Percentiles rank a stretch among this genome's conserved stretches.
These are phyloP conservation scores for Aspergillus hancockii DNA, from an alignment of 495 filamentous ascomycete genomes.

Conservation along the genomic window DNA sequence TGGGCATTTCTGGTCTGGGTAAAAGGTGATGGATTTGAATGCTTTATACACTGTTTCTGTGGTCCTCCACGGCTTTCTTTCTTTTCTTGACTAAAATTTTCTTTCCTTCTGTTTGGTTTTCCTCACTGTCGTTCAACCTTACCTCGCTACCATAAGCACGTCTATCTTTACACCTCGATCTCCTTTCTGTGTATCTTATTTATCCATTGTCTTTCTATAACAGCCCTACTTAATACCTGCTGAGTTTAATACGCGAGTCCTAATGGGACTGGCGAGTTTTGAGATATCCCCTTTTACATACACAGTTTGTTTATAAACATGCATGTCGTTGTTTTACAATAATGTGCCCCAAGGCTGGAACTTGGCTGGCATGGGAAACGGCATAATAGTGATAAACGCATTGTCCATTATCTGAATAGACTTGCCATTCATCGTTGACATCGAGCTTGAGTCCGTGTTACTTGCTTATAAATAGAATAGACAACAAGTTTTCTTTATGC, in stretches of 20 bases:
- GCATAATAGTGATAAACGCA: slow-evolving; percentile 12
- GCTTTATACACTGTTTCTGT: neutral
- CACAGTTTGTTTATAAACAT: neutral
- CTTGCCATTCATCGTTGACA: neutral
- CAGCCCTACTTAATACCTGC: slow-evolving; percentile 6
- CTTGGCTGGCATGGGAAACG: slow-evolving; percentile 11
- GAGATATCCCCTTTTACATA: slow-evolving; percentile 14
- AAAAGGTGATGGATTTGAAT: slow-evolving; percentile 11
- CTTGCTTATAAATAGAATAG: slow-evolving; percentile 4
- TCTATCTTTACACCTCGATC: slow-evolving; percentile 1
- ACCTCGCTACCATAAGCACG: neutral
- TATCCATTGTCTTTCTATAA: neutral
- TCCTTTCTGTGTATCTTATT: slow-evolving; percentile 21
- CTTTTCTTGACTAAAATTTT: neutral
- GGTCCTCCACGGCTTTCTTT: neutral
- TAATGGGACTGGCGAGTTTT: neutral
- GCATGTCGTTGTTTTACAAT: neutral
- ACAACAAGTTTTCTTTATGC: neutral
- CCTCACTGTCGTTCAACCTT: neutral
- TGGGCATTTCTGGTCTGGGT: slow-evolving; percentile 20
- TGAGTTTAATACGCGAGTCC: neutral
- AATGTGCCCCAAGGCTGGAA: slow-evolving; percentile 15
- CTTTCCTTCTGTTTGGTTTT: slow-evolving; percentile 10
- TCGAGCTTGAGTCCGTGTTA: neutral
- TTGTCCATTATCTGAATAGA: slow-evolving; percentile 10